A percentile compares a stretch with the other conserved stretches of the same genome.
Conservation (phyloP, 2,329 filamentous ascomycete genomes). For the Emericellopsis atlantica region DNA sequence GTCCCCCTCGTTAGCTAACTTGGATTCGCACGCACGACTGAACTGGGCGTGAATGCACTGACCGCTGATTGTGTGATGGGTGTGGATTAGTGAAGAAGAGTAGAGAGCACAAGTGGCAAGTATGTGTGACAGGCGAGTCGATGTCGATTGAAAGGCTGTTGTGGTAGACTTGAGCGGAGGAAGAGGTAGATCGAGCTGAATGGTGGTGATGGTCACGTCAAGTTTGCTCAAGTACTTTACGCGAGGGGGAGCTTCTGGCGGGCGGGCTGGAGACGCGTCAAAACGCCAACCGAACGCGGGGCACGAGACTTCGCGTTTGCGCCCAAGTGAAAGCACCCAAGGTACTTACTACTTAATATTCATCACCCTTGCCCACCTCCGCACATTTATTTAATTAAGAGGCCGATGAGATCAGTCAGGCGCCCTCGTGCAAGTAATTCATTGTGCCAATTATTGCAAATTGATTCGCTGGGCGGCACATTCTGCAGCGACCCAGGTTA, state of each 20-base stretch:
- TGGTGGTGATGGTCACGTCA: too few species aligned
- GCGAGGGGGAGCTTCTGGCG: conserved; percentile 10
- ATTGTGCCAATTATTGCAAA: too few species aligned
- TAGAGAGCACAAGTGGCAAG: too few species aligned
- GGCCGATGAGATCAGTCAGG: background rate
- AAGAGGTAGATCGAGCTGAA: too few species aligned
- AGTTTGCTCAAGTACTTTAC: conserved; percentile 17
- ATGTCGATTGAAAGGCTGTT: too few species aligned
- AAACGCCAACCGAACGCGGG: conserved; percentile 18
- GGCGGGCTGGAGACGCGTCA: conserved; percentile 17
- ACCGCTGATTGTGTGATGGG: background rate
- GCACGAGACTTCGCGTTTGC: conserved; percentile 2
- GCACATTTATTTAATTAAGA: conserved; percentile 2
- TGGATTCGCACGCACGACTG: background rate
- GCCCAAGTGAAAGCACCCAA: too few species aligned
- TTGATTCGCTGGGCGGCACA: too few species aligned
- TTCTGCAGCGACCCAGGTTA: too few species aligned
- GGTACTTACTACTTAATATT: too few species aligned
- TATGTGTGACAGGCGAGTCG: too few species aligned
- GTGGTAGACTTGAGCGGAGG: too few species aligned
- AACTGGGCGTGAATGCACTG: background rate
- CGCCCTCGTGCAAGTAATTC: too few species aligned
- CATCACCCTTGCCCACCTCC: background rate
- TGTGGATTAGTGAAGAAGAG: background rate
- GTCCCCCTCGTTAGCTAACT: conserved; percentile 2